Percentiles rank a stretch among this genome's conserved stretches.
Conservation (phyloP, 495 filamentous ascomycete genomes). For the Ascobolus immersus region DNA sequence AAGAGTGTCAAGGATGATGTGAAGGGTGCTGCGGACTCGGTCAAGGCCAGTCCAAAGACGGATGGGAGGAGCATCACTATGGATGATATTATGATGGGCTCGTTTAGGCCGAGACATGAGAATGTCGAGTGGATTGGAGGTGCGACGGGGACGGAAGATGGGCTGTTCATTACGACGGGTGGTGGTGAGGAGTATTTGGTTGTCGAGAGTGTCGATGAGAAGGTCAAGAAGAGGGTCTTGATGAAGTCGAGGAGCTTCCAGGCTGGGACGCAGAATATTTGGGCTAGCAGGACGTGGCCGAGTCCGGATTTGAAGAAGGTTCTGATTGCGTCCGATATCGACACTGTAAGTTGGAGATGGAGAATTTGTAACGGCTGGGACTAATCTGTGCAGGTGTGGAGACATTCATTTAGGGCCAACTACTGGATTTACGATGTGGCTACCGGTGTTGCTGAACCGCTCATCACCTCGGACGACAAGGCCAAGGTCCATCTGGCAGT, state of each 20-base stretch:
- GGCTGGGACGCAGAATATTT: constrained; percentile 27
- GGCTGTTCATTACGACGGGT: constrained; percentile 36
- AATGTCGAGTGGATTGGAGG: constrained; percentile 72
- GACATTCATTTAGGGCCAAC: constrained; percentile 56
- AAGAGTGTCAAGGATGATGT: too few species aligned
- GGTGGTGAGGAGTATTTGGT: constrained; percentile 14
- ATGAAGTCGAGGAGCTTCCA: constrained; percentile 43
- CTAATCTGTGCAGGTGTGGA: constrained; percentile 46
- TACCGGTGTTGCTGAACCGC: constrained; percentile 48
- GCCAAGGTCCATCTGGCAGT: constrained; percentile 55
- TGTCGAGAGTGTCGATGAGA: constrained; percentile 17
- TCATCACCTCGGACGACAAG: constrained; percentile 43
- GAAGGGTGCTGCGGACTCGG: constrained; percentile 35
- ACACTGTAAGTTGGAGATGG: constrained; percentile 11
- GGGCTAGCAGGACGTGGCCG: constrained; percentile 36
- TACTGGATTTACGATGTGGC: constrained; percentile 92
- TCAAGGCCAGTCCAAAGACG: constrained; percentile 26
- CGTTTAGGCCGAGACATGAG: constrained; percentile 43
- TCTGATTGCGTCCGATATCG: constrained; percentile 40
- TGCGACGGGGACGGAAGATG: constrained; percentile 69
- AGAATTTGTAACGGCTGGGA: too few species aligned
- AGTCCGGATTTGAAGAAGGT: constrained; percentile 68
- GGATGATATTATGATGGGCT: constrained; percentile 47
- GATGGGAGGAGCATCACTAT: constrained; percentile 63
- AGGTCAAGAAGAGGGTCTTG: constrained; percentile 31